A percentile compares a stretch with the other conserved stretches of the same genome.
These are phyloP conservation scores for Pleurotus djamor DNA, from an alignment of 768 basidiomycete genomes.

Conservation along the genomic window DNA sequence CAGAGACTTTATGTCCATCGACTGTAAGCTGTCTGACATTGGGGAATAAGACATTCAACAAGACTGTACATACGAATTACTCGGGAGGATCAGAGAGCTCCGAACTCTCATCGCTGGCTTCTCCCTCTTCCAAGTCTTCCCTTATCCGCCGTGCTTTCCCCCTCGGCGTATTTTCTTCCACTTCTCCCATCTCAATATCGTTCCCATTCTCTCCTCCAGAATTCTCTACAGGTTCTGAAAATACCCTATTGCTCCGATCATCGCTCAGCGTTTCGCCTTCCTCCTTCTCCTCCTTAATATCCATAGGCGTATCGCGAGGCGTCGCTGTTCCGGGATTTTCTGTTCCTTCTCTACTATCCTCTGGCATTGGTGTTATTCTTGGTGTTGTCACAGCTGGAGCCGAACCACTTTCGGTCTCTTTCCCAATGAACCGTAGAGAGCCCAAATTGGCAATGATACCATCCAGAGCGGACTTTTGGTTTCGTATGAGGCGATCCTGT, in stretches of 20 bases:
- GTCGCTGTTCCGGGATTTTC: conserved; percentile 16
- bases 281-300: conserved; percentile 33
- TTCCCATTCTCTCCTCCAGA: conserved; percentile 32
- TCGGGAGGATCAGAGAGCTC: conserved; percentile 78
- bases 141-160: conserved; percentile 50
- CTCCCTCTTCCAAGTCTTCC: conserved; percentile 85
- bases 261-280: conserved; percentile 27
- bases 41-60: conserved; percentile 8
- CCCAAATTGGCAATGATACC: conserved; percentile 60
- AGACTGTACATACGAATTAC: conserved; percentile 19
- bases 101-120: conserved; percentile 80
- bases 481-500: conserved; percentile 62
- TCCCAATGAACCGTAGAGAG: conserved; percentile 64
- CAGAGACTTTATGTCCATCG: conserved; percentile 71
- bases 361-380: conserved; percentile 49
- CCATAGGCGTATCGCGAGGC: conserved; percentile 27
- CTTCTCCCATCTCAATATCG: conserved; percentile 92
- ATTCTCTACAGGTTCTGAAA: background rate
- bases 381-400: conserved; percentile 41
- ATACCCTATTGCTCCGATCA: conserved; percentile 4
- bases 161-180: conserved; percentile 61
- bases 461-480: conserved; percentile 69
- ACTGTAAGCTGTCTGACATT: conserved; percentile 39
- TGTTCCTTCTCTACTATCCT: conserved; percentile 17
- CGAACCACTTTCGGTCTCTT: conserved; percentile 51